Conservation (phyloP, 2,329 filamentous ascomycete species). For the Tympanopsis confertula region DNA sequence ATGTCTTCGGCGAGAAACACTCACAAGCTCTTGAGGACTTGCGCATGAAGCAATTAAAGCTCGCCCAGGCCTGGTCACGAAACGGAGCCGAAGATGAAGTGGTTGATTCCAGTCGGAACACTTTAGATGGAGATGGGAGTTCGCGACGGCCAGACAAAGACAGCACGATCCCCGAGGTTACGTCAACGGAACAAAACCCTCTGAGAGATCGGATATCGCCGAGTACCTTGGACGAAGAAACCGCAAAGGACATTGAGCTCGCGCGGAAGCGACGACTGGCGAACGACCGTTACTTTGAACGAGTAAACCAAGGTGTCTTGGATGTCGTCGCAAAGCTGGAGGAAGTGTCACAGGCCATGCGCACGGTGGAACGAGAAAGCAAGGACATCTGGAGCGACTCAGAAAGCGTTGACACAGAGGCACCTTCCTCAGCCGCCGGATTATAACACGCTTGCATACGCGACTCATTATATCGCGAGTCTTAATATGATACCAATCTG, state of each 20-base stretch:
- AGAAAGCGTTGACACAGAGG: too few relatives aligned
- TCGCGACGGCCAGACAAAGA: too few relatives aligned
- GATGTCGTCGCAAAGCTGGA: constrained; percentile 90
- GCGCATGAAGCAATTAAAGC: neutral
- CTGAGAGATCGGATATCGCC: too few relatives aligned
- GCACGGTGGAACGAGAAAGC: constrained; percentile 77
- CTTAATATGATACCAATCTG: too few relatives aligned
- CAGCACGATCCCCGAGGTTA: too few relatives aligned
- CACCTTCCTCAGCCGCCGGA: too few relatives aligned
- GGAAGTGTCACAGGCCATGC: constrained; percentile 81
- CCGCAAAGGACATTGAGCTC: constrained; percentile 73
- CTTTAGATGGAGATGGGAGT: too few relatives aligned
- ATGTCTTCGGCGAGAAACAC: constrained; percentile 1
- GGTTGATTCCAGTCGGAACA: too few relatives aligned
- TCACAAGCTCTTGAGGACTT: neutral
- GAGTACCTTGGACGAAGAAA: constrained; percentile 84
- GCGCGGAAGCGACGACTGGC: constrained; percentile 76
- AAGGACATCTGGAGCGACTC: constrained; percentile 79
- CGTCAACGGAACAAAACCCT: too few relatives aligned
- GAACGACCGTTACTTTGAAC: constrained; percentile 85
- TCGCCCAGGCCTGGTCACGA: neutral
- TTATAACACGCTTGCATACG: too few relatives aligned
- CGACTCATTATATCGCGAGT: too few relatives aligned
- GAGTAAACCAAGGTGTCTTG: constrained; percentile 76
- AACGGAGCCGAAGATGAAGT: neutral